Conservation (phyloP, 2,329 filamentous ascomycete genomes). For the Calonectria naviculata region DNA sequence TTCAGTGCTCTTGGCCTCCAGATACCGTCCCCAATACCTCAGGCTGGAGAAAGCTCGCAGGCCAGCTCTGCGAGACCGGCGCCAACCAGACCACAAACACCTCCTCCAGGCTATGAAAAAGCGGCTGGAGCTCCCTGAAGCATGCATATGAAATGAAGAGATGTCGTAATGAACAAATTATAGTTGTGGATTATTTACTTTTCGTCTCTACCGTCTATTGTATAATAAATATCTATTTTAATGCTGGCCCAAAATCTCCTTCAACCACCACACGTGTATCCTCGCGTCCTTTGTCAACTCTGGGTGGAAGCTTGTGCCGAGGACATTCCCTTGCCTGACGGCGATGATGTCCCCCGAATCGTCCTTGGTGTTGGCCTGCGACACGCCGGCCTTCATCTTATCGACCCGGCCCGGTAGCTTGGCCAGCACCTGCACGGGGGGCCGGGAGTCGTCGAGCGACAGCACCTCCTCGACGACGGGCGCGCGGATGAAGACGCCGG, state of each 20-base stretch:
- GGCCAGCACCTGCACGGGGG: slow-evolving; percentile 62
- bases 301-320: slow-evolving; percentile 96
- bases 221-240: slow-evolving; percentile 21
- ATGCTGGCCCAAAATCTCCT: slow-evolving; percentile 61
- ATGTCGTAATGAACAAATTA: neutral
- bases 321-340: slow-evolving; percentile 89
- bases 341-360: slow-evolving; percentile 83
- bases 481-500: slow-evolving; percentile 91
- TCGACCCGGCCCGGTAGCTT: slow-evolving; percentile 56
- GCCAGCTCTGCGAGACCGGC: neutral
- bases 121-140: slow-evolving; percentile 21
- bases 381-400: slow-evolving; percentile 50
- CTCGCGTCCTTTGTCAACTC: slow-evolving; percentile 89
- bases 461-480: slow-evolving; percentile 91
- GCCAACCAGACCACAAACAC: slow-evolving; percentile 28
- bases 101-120: slow-evolving; percentile 36
- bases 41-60: neutral
- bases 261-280: slow-evolving; percentile 95
- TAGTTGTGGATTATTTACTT: neutral
- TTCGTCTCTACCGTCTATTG: slow-evolving; percentile 11
- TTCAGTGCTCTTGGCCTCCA: slow-evolving; percentile 36
- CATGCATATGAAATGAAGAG: slow-evolving; percentile 4
- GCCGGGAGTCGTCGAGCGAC: slow-evolving; percentile 41
- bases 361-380: slow-evolving; percentile 50
- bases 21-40: neutral